Base-by-base conservation (phyloP, 768 basidiomycete species). In the Gloeostereum incarnatum region DNA sequence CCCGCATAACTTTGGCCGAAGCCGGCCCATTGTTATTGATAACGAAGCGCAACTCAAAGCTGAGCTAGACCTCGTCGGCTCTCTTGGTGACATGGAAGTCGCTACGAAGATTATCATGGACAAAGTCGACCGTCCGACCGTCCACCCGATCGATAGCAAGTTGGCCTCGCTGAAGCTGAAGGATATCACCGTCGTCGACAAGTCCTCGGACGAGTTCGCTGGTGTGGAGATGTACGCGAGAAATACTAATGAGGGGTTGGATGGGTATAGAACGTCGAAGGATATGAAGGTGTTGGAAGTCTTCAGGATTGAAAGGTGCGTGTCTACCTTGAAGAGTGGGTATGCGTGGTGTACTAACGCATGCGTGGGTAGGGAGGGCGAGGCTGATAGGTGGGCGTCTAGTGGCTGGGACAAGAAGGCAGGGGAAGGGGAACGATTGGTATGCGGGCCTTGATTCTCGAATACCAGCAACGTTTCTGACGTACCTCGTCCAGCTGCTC, bases 11-110 rank as follows among this genome's bases (percentile, higher is more conserved):
- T 68, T 68, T 41, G 65, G 65, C 6, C 50, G 68, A 7, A 50
- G 47, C 18, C 45, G 60, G 21, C 68, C 68, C 3, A 52, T 43
- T 14, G 45, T 56, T 19, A 68, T 69, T 51, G 50, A 52, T 39
- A 42, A 42, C 36, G 42, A 53, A 41, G 45, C 11, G 0, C 35
- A 47, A 6, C 45, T 69, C 38, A 66, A 66, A 47, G 55, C 43
- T 43, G 66, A 69, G 51, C 53, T 69, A 22, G 63, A 65, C 8
- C 57, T 66, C 11, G 63, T 68, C n/a, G 68, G 67, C 40, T 61
- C 66, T 5, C 56, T 69, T 14, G 63, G 66, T 5, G 68, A 69
- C 47, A 68, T 69, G 68, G 64, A 66, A 52, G 47, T 69, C 36
- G 62, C 67, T 14, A 53, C 58, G 33, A 63, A 67, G 42, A 52